phyloP scores from a whole-genome alignment of 2,329 filamentous ascomycete genomes.

The Penicillium sp. region DNA sequence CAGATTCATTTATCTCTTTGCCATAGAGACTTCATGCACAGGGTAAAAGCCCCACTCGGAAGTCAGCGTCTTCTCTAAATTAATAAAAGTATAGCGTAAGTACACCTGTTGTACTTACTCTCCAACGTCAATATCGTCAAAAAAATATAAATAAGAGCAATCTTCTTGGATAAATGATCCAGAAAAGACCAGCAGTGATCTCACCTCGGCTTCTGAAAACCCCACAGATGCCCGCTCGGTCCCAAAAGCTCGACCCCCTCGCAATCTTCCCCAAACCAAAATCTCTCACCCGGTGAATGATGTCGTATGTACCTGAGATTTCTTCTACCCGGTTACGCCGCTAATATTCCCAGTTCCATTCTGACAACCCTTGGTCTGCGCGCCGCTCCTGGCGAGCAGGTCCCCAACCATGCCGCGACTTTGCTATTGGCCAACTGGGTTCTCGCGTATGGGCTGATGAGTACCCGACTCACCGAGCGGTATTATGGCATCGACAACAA shows the following conservation, averaged over 20 bases:
- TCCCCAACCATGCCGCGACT: conserved; percentile 29
- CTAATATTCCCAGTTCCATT: conserved; percentile 16
- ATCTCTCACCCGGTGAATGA: not conserved
- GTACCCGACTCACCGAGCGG: conserved; percentile 35
- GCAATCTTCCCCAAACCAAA: not conserved
- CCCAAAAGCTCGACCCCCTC: not conserved
- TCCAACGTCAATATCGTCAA: too few relatives aligned
- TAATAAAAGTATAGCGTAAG: too few relatives aligned
- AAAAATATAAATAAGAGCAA: too few relatives aligned
- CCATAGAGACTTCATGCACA: too few relatives aligned
- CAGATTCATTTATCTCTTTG: too few relatives aligned
- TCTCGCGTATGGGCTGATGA: conserved; percentile 39
- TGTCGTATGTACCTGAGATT: conserved; percentile 7
- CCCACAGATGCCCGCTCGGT: not conserved
- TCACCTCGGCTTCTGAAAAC: too few relatives aligned
- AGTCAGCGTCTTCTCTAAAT: too few relatives aligned
- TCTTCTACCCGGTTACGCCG: not conserved
- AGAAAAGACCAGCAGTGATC: too few relatives aligned
- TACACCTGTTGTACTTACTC: too few relatives aligned
- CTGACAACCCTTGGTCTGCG: conserved; percentile 25
- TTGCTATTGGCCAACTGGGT: conserved; percentile 43
- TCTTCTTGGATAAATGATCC: too few relatives aligned
- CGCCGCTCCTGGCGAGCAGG: conserved; percentile 12
- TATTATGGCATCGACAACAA: conserved; percentile 40
- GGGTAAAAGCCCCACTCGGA: too few relatives aligned